Base-by-base conservation (phyloP, 1,284 basidiomycete species). In the Pseudozyma pruni region DNA sequence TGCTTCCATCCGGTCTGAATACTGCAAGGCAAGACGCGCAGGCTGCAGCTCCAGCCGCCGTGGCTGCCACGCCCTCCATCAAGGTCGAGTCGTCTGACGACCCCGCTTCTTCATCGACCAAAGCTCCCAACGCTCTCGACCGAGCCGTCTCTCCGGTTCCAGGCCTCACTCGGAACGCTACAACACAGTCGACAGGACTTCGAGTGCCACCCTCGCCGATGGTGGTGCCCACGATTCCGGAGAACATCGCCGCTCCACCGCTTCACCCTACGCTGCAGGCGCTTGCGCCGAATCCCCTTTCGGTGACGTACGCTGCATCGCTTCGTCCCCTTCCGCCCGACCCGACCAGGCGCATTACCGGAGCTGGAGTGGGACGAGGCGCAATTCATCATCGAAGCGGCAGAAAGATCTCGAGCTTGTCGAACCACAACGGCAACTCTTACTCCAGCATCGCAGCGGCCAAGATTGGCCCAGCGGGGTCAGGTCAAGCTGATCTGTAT, bases 251-350 rank as follows among this genome's bases (percentile, higher is more conserved):
- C 4, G 44, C 46, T 11, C 58, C 74, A 16, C 73, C 66, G 9
- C 66, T 76, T n/a, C 79, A 77, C n/a, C 69, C 72, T 2, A 75
- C 76, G 8, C 47, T 81, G 29, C 61, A 76, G 52, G 60, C 59
- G 7, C 70, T 81, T 8, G 74, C 78, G 11, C 79, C 79, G 1
- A 80, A 81, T 31, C 80, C 80, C 2, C 61, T 81, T 10, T 79
- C 78, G 13, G 75, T 80, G 14, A 81, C 78, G 16, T 81, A 80
- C 54, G 79, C 80, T 3, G 78, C 79, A 9, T 76, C 79, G 8
- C 62, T 81, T 7, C 76, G 79, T 20, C 80, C 80, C 2, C 66
- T 81, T 23, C 79, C 78, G 3, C 69, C 78, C 4, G 80, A 81
- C 44, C 80, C 80, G 20, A 74, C 67, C 22, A 63, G 80, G 8